phyloP scores from a whole-genome alignment of 139 green algal species.

The Micractinium sp. region DNA sequence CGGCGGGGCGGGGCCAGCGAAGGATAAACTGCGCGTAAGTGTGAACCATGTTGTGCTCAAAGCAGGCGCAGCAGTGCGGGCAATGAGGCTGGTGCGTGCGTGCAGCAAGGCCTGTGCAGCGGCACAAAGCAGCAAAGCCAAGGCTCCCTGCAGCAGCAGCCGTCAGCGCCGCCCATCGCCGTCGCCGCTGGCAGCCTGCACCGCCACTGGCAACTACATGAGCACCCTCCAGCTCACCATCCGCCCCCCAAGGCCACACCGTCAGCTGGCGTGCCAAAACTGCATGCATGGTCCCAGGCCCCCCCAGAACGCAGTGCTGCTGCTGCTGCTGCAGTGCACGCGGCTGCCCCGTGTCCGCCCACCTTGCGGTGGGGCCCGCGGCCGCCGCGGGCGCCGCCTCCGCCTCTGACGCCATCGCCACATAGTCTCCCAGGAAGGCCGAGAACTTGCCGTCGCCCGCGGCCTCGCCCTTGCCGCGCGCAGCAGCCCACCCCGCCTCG shows the following conservation, averaged over 20 bases:
- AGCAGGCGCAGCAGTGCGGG: neutral
- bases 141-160: neutral
- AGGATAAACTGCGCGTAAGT: conserved; percentile 18
- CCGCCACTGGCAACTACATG: too few relatives aligned
- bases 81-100: neutral
- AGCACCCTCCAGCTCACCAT: neutral
- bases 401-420: conserved; percentile 25
- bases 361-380: neutral
- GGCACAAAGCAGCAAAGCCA: neutral
- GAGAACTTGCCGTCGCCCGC: conserved; percentile 39
- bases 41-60: neutral
- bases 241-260: neutral
- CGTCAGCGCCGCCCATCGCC: too few relatives aligned
- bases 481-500: conserved; percentile 24
- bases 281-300: neutral
- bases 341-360: neutral
- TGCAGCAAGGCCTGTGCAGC: neutral
- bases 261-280: neutral
- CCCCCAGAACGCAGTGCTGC: neutral
- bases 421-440: conserved; percentile 61
- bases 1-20: neutral
- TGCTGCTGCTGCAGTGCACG: neutral
- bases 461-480: neutral
- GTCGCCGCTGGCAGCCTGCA: too few relatives aligned
- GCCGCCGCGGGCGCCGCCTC: neutral